Percentiles rank a stretch among this genome's conserved stretches.
phyloP scores from a whole-genome alignment of 441 rosid genomes.

The Populus tomentosa region DNA sequence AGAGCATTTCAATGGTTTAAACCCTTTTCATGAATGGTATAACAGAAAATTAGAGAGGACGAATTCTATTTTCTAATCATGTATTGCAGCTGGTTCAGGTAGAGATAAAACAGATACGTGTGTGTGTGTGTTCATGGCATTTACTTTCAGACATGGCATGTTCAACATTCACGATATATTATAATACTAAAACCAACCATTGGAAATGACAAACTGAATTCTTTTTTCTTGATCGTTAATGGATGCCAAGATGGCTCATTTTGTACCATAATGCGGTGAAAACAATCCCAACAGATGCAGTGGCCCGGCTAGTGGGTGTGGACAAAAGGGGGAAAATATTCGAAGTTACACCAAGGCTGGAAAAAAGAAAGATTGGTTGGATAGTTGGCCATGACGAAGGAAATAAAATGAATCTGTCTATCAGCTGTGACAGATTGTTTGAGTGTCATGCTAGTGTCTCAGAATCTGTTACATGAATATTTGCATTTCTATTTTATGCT shows the following conservation, averaged over 20 bases:
- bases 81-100: too few relatives aligned
- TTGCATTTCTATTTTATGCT: neutral
- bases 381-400: neutral
- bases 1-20: too few relatives aligned
- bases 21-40: too few relatives aligned
- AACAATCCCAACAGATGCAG: neutral
- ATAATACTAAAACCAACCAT: too few relatives aligned
- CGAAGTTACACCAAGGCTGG: neutral
- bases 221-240: neutral
- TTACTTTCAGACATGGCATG: neutral
- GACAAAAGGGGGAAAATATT: neutral
- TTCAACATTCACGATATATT: neutral
- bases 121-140: neutral
- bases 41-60: too few relatives aligned
- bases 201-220: neutral
- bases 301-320: neutral
- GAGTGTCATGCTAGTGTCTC: too few relatives aligned
- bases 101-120: neutral
- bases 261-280: neutral
- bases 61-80: too few relatives aligned
- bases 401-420: neutral
- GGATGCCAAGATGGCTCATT: slow-evolving; percentile 7
- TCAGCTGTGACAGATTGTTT: neutral
- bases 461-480: neutral
- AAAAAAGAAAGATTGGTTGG: too few relatives aligned